These are phyloP conservation scores for Alternaria dauci DNA, from an alignment of 2,329 filamentous ascomycete genomes.

Conservation along the genomic window DNA sequence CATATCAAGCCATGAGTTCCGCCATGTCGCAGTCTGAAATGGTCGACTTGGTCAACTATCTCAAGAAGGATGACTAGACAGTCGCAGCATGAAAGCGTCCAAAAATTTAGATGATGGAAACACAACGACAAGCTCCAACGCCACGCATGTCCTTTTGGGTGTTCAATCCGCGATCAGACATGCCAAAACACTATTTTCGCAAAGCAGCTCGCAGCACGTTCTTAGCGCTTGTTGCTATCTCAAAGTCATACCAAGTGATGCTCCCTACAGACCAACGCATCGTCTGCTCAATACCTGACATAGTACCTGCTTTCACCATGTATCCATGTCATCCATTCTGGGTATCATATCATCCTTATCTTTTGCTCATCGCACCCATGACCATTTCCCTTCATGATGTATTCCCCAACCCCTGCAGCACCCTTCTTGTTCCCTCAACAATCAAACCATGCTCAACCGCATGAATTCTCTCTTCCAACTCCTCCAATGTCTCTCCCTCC, in stretches of 20 bases:
- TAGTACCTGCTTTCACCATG: neutral
- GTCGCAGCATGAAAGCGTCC: neutral
- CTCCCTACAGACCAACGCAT: neutral
- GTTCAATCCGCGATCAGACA: neutral
- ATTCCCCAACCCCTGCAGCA: conserved; percentile 52
- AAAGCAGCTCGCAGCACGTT: neutral
- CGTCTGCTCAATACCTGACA: neutral
- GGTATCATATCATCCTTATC: conserved; percentile 12
- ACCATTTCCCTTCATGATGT: neutral
- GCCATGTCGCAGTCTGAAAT: conserved; percentile 49
- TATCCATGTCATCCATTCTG: neutral
- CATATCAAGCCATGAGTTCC: conserved; percentile 56
- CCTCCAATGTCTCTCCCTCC: conserved; percentile 64
- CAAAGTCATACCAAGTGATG: neutral
- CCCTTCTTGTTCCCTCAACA: conserved; percentile 72
- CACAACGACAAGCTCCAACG: neutral
- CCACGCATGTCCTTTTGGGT: neutral
- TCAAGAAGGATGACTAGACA: conserved; percentile 43
- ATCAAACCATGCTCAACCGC: conserved; percentile 78
- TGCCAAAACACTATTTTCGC: neutral
- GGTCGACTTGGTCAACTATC: conserved; percentile 50
- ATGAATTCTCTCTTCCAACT: conserved; percentile 78
- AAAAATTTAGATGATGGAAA: neutral
- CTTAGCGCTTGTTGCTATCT: neutral
- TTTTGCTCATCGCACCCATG: neutral